Evolutionary conservation across 2,329 filamentous ascomycete species (phyloP).

Genomic region (Exophiala bonariae): DNA sequence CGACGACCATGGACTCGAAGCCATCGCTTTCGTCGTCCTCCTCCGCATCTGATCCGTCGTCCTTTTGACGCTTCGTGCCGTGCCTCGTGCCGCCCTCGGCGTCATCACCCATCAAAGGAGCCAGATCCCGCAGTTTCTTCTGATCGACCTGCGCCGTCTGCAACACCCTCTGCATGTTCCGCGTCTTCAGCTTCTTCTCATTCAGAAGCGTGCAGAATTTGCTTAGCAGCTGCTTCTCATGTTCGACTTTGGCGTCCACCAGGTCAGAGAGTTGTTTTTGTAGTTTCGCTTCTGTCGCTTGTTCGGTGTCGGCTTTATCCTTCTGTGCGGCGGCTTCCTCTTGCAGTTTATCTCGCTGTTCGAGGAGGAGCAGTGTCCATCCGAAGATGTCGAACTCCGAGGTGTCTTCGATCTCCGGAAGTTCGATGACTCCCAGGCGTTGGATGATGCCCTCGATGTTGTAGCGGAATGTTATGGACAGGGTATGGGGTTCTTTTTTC

Average conservation of each 20-base stretch:
- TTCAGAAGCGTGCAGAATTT: constrained; percentile 62
- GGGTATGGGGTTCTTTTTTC: constrained; percentile 30
- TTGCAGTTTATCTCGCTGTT: constrained; percentile 43
- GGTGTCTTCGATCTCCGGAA: constrained; percentile 52
- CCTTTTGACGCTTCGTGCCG: constrained; percentile 20
- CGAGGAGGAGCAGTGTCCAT: constrained; percentile 54
- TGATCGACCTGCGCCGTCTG: constrained; percentile 49
- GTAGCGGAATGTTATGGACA: constrained; percentile 44
- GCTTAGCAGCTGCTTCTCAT: constrained; percentile 58
- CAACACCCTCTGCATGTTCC: constrained; percentile 60
- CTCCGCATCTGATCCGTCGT: constrained; percentile 9
- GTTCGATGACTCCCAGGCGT: constrained; percentile 54
- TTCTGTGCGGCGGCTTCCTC: constrained; percentile 43
- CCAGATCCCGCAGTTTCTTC: constrained; percentile 34
- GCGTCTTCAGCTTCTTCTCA: constrained; percentile 64
- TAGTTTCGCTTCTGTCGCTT: constrained; percentile 52
- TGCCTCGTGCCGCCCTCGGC: constrained; percentile 26
- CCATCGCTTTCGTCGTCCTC: constrained; percentile 24
- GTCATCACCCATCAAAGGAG: constrained; percentile 28
- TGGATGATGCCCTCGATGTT: constrained; percentile 54
- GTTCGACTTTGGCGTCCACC: constrained; percentile 55
- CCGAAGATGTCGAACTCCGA: constrained; percentile 58
- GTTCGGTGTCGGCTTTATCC: constrained; percentile 43
- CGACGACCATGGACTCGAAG: constrained; percentile 23
- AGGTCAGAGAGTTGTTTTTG: constrained; percentile 58